A percentile compares a stretch with the other conserved stretches of the same genome.
phyloP scores from a whole-genome alignment of 805 yeast species.

The Schwanniomyces pseudopolymorphus region DNA sequence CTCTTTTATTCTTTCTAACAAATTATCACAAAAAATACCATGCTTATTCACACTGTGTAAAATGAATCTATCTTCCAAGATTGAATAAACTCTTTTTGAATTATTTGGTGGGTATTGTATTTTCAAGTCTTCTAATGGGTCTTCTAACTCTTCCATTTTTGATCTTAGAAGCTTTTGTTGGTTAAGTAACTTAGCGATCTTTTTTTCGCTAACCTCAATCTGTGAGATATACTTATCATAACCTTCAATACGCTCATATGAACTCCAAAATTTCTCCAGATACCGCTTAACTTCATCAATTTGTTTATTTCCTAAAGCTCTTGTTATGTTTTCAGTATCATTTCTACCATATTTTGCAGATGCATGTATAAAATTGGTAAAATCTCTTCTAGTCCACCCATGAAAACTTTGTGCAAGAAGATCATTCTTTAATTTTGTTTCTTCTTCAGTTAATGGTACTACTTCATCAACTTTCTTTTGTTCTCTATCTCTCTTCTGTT shows the following conservation, averaged over 20 bases:
- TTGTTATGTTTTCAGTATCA: slow-evolving; percentile 48
- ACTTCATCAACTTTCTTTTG: slow-evolving; percentile 55
- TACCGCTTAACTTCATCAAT: slow-evolving; percentile 60
- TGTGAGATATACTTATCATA: slow-evolving; percentile 69
- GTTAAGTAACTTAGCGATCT: slow-evolving; percentile 49
- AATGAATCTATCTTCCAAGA: slow-evolving; percentile 68
- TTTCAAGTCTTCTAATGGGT: slow-evolving; percentile 60
- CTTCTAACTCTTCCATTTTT: slow-evolving; percentile 53
- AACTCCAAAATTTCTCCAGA: slow-evolving; percentile 62
- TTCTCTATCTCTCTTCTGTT: slow-evolving; percentile 44
- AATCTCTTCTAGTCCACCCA: slow-evolving; percentile 74
- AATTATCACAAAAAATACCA: slow-evolving; percentile 59
- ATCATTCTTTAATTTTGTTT: slow-evolving; percentile 50
- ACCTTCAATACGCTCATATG: slow-evolving; percentile 62
- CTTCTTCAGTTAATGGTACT: slow-evolving; percentile 63
- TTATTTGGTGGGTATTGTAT: slow-evolving; percentile 83
- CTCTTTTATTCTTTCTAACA: slow-evolving; percentile 64
- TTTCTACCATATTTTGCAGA: slow-evolving; percentile 66
- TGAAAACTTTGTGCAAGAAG: slow-evolving; percentile 58
- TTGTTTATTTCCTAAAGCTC: slow-evolving; percentile 56
- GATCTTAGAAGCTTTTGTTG: slow-evolving; percentile 56
- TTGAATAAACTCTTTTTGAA: slow-evolving; percentile 70
- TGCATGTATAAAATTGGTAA: slow-evolving; percentile 67
- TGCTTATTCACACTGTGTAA: slow-evolving; percentile 59
- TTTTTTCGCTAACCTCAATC: slow-evolving; percentile 72